Evolutionary conservation across 2,329 filamentous ascomycete species (phyloP).

Genomic region (Aspergillus jensenii): DNA sequence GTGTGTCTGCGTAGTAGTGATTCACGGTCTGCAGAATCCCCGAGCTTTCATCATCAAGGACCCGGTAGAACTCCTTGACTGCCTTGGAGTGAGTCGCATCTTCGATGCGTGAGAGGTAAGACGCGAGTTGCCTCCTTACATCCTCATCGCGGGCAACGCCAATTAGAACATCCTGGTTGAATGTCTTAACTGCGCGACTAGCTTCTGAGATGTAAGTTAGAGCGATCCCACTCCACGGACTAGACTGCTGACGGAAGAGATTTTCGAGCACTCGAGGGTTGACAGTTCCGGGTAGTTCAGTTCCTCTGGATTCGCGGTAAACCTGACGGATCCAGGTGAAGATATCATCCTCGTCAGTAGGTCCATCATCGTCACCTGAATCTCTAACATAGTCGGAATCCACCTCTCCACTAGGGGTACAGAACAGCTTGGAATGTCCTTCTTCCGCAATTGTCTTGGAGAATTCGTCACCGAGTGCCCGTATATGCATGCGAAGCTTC

Average conservation of each 20-base stretch:
- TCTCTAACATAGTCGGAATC: no score
- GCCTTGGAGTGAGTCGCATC: background rate
- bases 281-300: constrained; percentile 21
- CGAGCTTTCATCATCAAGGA: constrained; percentile 48
- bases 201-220: constrained; percentile 3
- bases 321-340: constrained; percentile 19
- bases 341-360: constrained; percentile 7
- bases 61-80: background rate
- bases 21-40: constrained; percentile 51
- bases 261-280: constrained; percentile 19
- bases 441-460: constrained; percentile 1
- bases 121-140: background rate
- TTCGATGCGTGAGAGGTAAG: background rate
- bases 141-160: background rate
- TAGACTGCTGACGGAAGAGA: constrained; percentile 21
- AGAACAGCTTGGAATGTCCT: constrained; percentile 16
- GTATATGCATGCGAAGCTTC: constrained; percentile 20
- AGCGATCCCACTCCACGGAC: constrained; percentile 15
- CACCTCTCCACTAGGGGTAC: background rate
- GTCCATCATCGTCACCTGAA: no score
- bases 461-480: constrained; percentile 15
- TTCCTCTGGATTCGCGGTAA: constrained; percentile 19
- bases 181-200: background rate
- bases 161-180: background rate
- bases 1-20: constrained; percentile 50